Conservation (phyloP, 2,329 filamentous ascomycete species). For the Neonectria hederae region DNA sequence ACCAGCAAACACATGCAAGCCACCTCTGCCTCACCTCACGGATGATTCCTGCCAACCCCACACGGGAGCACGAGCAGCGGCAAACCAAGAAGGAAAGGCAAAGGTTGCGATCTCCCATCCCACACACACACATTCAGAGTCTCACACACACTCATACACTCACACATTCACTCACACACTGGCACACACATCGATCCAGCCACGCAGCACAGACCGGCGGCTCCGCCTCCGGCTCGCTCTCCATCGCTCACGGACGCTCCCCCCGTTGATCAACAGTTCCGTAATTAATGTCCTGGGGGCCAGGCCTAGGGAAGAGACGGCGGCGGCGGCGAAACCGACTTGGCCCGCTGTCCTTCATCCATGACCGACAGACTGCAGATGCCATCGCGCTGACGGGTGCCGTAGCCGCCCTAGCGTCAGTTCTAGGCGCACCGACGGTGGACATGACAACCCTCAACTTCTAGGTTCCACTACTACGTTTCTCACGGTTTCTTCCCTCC, state of each 20-base stretch:
- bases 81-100: conserved; percentile 2
- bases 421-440: conserved; percentile 37
- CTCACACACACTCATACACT: not conserved
- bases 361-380: conserved; percentile 35
- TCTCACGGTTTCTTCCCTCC: conserved; percentile 25
- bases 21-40: not conserved
- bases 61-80: conserved; percentile 1
- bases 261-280: conserved; percentile 30
- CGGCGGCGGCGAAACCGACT: conserved; percentile 34
- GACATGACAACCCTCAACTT: conserved; percentile 39
- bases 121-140: not conserved
- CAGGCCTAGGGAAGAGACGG: not conserved
- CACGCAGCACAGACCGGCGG: conserved; percentile 14
- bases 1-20: not conserved
- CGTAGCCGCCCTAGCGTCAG: conserved; percentile 42
- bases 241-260: conserved; percentile 1
- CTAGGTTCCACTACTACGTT: conserved; percentile 29
- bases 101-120: conserved; percentile 5
- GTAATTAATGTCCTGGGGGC: conserved; percentile 31
- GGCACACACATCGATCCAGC: conserved; percentile 12
- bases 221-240: conserved; percentile 11
- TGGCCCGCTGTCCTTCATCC: conserved; percentile 31
- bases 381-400: conserved; percentile 42
- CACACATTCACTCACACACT: not conserved
- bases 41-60: conserved; percentile 6